Conservation (phyloP, 2,329 filamentous ascomycete species). For the Neonectria coccinea region DNA sequence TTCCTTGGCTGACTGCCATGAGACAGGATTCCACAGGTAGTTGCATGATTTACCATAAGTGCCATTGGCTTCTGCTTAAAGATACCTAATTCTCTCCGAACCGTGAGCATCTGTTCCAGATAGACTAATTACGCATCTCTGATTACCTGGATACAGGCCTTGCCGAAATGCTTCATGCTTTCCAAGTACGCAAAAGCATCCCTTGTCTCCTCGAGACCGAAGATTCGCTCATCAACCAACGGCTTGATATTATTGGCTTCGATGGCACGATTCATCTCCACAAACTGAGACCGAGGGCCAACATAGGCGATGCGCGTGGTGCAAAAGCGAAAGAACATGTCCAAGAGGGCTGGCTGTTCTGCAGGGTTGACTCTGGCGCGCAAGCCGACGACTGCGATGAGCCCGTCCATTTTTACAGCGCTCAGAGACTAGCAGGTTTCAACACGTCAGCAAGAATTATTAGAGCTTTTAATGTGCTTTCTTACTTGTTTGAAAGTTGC, state of each 20-base stretch:
- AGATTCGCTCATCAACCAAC: constrained; percentile 11
- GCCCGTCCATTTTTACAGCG: constrained; percentile 53
- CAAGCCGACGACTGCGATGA: constrained; percentile 46
- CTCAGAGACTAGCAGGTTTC: constrained; percentile 54
- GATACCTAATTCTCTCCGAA: too few species aligned
- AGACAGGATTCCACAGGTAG: too few species aligned
- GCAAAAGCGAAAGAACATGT: constrained; percentile 6
- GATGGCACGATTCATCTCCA: constrained; percentile 17
- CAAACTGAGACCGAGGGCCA: constrained; percentile 13
- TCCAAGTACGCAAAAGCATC: constrained; percentile 15
- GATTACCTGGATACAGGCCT: neutral
- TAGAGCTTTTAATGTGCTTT: too few species aligned
- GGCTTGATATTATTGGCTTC: constrained; percentile 16
- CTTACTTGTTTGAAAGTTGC: constrained; percentile 49
- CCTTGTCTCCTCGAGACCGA: constrained; percentile 2
- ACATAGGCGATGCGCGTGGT: constrained; percentile 21
- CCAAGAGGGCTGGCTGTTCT: constrained; percentile 1
- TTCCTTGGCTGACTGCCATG: too few species aligned
- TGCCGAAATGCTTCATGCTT: constrained; percentile 14
- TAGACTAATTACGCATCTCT: too few species aligned
- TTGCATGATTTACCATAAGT: too few species aligned
- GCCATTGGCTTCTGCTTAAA: too few species aligned
- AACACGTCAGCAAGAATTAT: too few species aligned
- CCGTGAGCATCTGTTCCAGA: too few species aligned
- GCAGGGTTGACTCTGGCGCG: neutral